phyloP scores from a whole-genome alignment of 1,139 yeast genomes.

The Lodderomyces oxycetoniae region DNA sequence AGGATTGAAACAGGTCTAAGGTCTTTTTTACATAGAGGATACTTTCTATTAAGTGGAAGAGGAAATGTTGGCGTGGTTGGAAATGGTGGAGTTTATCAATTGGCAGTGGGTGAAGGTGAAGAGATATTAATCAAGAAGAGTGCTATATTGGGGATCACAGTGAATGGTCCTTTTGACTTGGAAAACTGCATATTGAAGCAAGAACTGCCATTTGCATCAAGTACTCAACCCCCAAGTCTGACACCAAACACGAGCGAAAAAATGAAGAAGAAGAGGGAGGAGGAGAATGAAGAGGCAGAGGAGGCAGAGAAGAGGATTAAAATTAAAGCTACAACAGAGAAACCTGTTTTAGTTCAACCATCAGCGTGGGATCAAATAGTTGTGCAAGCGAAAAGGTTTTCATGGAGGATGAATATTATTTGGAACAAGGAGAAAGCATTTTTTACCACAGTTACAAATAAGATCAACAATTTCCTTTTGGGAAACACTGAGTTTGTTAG shows the following conservation, averaged over 20 bases:
- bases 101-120: slow-evolving; percentile 43
- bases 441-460: background rate
- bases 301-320: background rate
- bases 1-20: slow-evolving; percentile 34
- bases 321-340: background rate
- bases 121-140: slow-evolving; percentile 44
- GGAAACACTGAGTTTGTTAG: slow-evolving; percentile 41
- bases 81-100: slow-evolving; percentile 49
- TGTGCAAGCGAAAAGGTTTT: background rate
- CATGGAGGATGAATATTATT: background rate
- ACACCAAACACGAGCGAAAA: background rate
- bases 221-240: slow-evolving; percentile 23
- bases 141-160: slow-evolving; percentile 48
- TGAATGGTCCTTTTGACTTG: slow-evolving; percentile 47
- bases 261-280: background rate
- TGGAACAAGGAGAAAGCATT: background rate
- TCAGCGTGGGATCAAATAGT: slow-evolving; percentile 6
- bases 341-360: slow-evolving; percentile 6
- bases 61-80: slow-evolving; percentile 58
- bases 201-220: no score
- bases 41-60: slow-evolving; percentile 49
- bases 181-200: slow-evolving; percentile 28
- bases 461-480: slow-evolving; percentile 18
- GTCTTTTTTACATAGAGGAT: slow-evolving; percentile 32
- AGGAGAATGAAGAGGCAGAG: background rate